Percentiles rank a stretch among this genome's conserved stretches.
These are phyloP conservation scores for Lentinula sp. DNA, from an alignment of 768 basidiomycete species.

Conservation along the genomic window DNA sequence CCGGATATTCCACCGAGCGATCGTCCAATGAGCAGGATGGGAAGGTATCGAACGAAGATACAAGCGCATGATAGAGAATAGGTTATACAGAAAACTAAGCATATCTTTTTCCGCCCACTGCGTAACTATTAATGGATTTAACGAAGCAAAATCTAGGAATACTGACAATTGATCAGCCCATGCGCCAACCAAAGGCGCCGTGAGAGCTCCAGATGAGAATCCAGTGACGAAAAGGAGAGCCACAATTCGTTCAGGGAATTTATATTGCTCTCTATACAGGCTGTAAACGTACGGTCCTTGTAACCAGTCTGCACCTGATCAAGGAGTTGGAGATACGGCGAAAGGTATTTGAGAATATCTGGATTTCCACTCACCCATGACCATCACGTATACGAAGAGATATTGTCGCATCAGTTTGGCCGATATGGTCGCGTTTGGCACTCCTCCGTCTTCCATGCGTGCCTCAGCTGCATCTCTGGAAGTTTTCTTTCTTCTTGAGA, in stretches of 20 bases:
- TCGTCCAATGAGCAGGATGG: slow-evolving; percentile 58
- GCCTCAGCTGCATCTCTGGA: slow-evolving; percentile 5
- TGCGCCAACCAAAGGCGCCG: slow-evolving; percentile 65
- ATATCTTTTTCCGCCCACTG: slow-evolving; percentile 64
- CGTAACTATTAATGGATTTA: not conserved
- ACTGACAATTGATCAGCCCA: slow-evolving; percentile 76
- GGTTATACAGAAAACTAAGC: slow-evolving; percentile 65
- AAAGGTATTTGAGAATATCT: not conserved
- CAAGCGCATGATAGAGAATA: slow-evolving; percentile 57
- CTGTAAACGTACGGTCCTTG: slow-evolving; percentile 80
- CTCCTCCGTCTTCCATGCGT: slow-evolving; percentile 8
- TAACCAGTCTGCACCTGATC: slow-evolving; percentile 67
- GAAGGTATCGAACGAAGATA: slow-evolving; percentile 50
- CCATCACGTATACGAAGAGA: slow-evolving; percentile 61
- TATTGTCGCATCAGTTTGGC: slow-evolving; percentile 42
- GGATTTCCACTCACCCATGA: slow-evolving; percentile 50
- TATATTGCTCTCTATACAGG: slow-evolving; percentile 64
- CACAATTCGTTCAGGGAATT: slow-evolving; percentile 55
- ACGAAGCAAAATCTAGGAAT: not conserved
- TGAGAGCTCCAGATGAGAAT: slow-evolving; percentile 62
- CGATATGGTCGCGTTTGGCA: slow-evolving; percentile 13
- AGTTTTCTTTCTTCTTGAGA: slow-evolving; percentile 16
- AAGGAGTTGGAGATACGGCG: not conserved
- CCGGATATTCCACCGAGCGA: slow-evolving; percentile 68
- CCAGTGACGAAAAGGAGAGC: slow-evolving; percentile 75